Percentiles rank a stretch among this genome's conserved stretches.
Evolutionary conservation across 257 asterid genomes (phyloP).

Genomic region (Fraxinus quadrangulata): DNA sequence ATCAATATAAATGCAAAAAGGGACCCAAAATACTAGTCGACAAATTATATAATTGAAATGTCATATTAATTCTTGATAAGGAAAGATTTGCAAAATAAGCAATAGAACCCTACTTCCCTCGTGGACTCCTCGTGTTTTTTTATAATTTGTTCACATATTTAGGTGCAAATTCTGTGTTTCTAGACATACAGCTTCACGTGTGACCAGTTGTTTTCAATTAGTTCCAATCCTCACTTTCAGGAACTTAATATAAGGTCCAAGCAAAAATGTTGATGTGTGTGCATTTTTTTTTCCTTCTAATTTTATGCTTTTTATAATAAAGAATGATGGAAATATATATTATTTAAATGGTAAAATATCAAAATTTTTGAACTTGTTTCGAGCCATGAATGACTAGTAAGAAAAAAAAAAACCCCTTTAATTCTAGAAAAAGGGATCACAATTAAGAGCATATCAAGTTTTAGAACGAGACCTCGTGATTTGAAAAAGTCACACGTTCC

Average conservation of each 20-base stretch:
- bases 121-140: background rate
- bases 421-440: too few relatives aligned
- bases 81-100: background rate
- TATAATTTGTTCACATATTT: background rate
- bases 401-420: too few relatives aligned
- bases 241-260: background rate
- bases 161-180: background rate
- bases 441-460: too few relatives aligned
- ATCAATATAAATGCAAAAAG: slow-evolving; percentile 15
- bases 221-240: background rate
- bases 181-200: background rate
- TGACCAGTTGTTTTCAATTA: background rate
- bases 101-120: background rate
- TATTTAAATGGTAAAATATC: too few relatives aligned
- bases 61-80: background rate
- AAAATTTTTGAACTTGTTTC: too few relatives aligned
- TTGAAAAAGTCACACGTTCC: too few relatives aligned
- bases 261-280: too few relatives aligned
- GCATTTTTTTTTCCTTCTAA: too few relatives aligned
- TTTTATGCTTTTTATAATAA: too few relatives aligned
- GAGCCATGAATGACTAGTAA: too few relatives aligned
- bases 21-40: background rate
- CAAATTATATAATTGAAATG: background rate
- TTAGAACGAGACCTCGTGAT: too few relatives aligned
- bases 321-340: too few relatives aligned